Evolutionary conservation across 1,139 yeast species (phyloP).

Genomic region (Hyphopichia burtonii): DNA sequence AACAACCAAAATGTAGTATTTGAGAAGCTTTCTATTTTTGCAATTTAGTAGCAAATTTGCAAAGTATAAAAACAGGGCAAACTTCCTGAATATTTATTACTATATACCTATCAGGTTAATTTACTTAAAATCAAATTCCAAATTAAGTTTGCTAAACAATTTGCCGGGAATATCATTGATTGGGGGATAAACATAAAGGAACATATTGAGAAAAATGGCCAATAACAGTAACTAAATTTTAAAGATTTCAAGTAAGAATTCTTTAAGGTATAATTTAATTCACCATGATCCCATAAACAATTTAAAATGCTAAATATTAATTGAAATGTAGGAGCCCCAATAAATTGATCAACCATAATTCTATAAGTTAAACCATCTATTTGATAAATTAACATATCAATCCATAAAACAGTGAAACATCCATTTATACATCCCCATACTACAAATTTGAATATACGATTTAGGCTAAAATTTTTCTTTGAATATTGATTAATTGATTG

Average conservation of each 20-base stretch:
- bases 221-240: conserved; percentile 52
- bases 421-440: conserved; percentile 68
- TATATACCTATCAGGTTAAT: conserved; percentile 13
- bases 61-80: no score
- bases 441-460: conserved; percentile 48
- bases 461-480: conserved; percentile 38
- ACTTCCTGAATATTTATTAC: no score
- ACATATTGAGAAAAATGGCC: conserved; percentile 58
- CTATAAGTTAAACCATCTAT: conserved; percentile 36
- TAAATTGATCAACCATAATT: conserved; percentile 50
- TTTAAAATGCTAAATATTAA: conserved; percentile 47
- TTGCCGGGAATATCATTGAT: conserved; percentile 53
- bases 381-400: conserved; percentile 41
- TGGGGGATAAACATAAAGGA: conserved; percentile 51
- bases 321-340: conserved; percentile 59
- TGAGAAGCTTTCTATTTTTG: neutral
- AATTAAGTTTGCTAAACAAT: conserved; percentile 53
- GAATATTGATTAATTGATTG: conserved; percentile 55
- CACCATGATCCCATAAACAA: conserved; percentile 57
- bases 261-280: conserved; percentile 24
- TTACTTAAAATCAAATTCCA: conserved; percentile 57
- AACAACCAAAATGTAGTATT: neutral
- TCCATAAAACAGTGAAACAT: conserved; percentile 55
- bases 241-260: conserved; percentile 45
- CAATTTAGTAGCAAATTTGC: neutral